Conservation (phyloP, 2,329 filamentous ascomycete species). For the Bipolaris zeicola region DNA sequence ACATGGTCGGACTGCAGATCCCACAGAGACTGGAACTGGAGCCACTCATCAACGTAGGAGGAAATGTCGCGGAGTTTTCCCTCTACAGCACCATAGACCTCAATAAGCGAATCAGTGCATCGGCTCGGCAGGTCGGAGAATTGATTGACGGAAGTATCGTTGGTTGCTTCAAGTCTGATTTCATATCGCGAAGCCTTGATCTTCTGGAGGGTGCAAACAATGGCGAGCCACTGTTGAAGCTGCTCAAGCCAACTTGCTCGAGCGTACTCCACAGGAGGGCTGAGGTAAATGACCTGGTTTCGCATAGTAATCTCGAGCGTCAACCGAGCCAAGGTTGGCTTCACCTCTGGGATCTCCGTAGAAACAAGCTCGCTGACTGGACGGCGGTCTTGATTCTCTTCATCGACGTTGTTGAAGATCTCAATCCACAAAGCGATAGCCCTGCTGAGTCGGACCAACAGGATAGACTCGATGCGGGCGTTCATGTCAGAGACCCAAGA, state of each 20-base stretch:
- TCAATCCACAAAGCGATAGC: constrained; percentile 88
- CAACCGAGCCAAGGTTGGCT: constrained; percentile 71
- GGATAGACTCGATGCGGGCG: constrained; percentile 76
- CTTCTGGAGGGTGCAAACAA: constrained; percentile 89
- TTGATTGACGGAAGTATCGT: constrained; percentile 65
- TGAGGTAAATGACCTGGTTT: constrained; percentile 95
- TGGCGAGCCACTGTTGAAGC: constrained; percentile 89
- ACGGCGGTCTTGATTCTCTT: constrained; percentile 35
- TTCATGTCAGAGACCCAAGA: constrained; percentile 92
- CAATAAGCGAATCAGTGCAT: constrained; percentile 77
- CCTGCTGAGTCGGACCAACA: constrained; percentile 80
- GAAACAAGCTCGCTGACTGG: constrained; percentile 45
- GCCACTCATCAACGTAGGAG: constrained; percentile 93
- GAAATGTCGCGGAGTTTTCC: constrained; percentile 79
- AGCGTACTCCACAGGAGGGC: constrained; percentile 89
- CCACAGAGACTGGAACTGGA: constrained; percentile 98
- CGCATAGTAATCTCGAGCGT: constrained; percentile 96
- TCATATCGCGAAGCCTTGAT: constrained; percentile 96
- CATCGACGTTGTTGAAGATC: constrained; percentile 67
- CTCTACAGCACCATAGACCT: constrained; percentile 84
- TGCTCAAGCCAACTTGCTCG: constrained; percentile 93
- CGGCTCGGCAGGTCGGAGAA: constrained; percentile 85
- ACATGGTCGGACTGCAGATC: constrained; percentile 96
- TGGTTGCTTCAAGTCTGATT: constrained; percentile 72
- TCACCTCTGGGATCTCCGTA: constrained; percentile 51